Percentiles rank a stretch among this genome's conserved stretches.
These are phyloP conservation scores for Glycine latifolia DNA, from an alignment of 306 rosid species.

Conservation along the genomic window DNA sequence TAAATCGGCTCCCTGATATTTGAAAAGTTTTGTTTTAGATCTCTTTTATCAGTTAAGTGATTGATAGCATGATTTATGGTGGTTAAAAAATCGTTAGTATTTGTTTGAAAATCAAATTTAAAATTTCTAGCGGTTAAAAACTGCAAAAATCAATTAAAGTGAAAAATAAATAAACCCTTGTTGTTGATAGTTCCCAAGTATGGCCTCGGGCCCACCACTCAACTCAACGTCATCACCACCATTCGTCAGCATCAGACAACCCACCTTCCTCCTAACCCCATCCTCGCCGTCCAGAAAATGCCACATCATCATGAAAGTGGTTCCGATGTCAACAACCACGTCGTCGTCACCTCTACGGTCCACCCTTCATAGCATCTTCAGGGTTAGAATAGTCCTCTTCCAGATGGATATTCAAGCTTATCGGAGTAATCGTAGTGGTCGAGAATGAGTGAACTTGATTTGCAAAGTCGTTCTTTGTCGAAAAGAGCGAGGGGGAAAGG, in stretches of 20 bases:
- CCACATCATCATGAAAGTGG: constrained; percentile 80
- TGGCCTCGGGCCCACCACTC: constrained; percentile 84
- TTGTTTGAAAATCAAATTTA: too few relatives aligned
- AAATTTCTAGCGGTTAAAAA: too few relatives aligned
- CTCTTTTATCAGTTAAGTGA: too few relatives aligned
- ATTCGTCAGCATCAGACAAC: constrained; percentile 92
- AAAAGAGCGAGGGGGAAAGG: constrained; percentile 79
- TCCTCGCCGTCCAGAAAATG: constrained; percentile 76
- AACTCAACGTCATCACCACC: constrained; percentile 86
- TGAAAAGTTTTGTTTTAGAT: too few relatives aligned
- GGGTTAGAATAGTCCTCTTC: constrained; percentile 57
- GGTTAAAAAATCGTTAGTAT: too few relatives aligned
- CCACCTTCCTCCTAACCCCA: constrained; percentile 61
- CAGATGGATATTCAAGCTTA: constrained; percentile 62
- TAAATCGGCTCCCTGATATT: too few relatives aligned
- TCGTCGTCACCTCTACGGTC: constrained; percentile 73
- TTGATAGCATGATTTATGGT: too few relatives aligned
- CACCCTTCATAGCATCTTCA: constrained; percentile 61
- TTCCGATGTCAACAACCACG: constrained; percentile 89
- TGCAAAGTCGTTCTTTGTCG: constrained; percentile 60
- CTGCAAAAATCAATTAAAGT: too few relatives aligned
- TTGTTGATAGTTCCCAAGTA: constrained; percentile 90
- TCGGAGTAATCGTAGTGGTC: constrained; percentile 53
- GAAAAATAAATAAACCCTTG: constrained; percentile 61
- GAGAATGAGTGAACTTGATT: constrained; percentile 85